Base-by-base conservation (phyloP, 2,329 filamentous ascomycete genomes). In the Aaosphaeria pasadenensis region DNA sequence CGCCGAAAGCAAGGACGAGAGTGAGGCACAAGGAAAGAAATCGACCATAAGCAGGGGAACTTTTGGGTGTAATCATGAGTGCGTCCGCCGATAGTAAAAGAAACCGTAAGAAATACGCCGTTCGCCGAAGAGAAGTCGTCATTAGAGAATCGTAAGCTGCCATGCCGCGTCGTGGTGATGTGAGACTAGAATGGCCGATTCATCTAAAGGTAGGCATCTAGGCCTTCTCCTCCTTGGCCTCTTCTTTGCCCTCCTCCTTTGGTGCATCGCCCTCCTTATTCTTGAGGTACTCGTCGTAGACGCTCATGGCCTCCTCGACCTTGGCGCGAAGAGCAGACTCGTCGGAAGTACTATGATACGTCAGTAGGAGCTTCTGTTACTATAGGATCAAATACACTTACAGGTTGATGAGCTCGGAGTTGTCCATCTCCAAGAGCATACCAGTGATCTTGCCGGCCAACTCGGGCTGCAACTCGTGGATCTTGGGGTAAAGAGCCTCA, bases 381-480 rank as follows among this genome's bases (percentile, higher is more conserved):
- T 36, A 39, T 43, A 48, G 43, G 39, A 46, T 41, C 13, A 30
- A 38, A 44, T 41, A 46, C 55, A 89, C 91, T 89, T 87, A 96
- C 89, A 99, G 83, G 76, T 89, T 89, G 69, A 99, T 82, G 63
- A 99, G 80, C 79, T 99, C 94, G 49, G 81, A 72, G 76, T 97
- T 97, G 66, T 97, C 94, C 94, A 99, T 99, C 83, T 99, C 94
- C 64, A 99, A 77, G 65, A 99, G 87, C 94, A 99, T 99, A 77
- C 94, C 94, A 53, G 94, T 99, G 74, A 99, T 97, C 86, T 99
- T 99, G 71, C 94, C 94, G 54, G 94, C 94, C 66, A 99, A 82
- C 65, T 96, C 91, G 51, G 91, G 88, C 79, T 99, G 94, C 75
- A 96, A 86, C 60, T 84, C 85, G 74, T 91, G 86, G 67, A 99